phyloP scores from a whole-genome alignment of 108 stramenopile species.

The Stephanodiscus triporus region DNA sequence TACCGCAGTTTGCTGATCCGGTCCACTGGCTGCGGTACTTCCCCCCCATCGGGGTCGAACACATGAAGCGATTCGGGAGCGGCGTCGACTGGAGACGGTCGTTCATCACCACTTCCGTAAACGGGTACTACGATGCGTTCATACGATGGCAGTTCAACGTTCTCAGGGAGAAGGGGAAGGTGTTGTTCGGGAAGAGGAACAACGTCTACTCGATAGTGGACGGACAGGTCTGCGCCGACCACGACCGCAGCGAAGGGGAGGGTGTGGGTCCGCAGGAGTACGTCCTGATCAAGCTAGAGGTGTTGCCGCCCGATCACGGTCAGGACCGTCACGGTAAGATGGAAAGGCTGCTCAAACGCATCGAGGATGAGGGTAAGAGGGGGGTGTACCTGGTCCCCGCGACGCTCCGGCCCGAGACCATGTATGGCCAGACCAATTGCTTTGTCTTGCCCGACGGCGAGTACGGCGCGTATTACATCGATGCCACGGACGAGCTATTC shows the following conservation, averaged over 20 bases:
- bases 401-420: slow-evolving; percentile 98
- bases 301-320: slow-evolving; percentile 84
- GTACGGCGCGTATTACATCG: slow-evolving; percentile 95
- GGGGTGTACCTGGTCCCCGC: slow-evolving; percentile 95
- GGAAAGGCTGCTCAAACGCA: slow-evolving; percentile 59
- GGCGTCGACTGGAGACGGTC: slow-evolving; percentile 96
- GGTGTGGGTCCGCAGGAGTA: slow-evolving; percentile 99
- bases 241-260: slow-evolving; percentile 97
- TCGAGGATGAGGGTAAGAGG: slow-evolving; percentile 45
- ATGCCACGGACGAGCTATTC: slow-evolving; percentile 88
- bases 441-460: slow-evolving; percentile 96
- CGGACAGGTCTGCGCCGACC: slow-evolving; percentile 98
- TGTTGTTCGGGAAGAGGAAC: slow-evolving; percentile 95
- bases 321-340: slow-evolving; percentile 75
- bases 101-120: slow-evolving; percentile 97
- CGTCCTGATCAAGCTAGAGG: slow-evolving; percentile 95
- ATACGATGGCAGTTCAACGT: slow-evolving; percentile 97
- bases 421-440: slow-evolving; percentile 99
- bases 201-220: slow-evolving; percentile 95
- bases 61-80: slow-evolving; percentile 90
- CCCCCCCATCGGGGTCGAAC: slow-evolving; percentile 92
- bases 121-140: slow-evolving; percentile 97
- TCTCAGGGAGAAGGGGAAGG: slow-evolving; percentile 74
- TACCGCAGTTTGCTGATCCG: slow-evolving; percentile 91
- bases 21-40: slow-evolving; percentile 95